Base-by-base conservation (phyloP, 306 rosid species). In the Malus sieversii region DNA sequence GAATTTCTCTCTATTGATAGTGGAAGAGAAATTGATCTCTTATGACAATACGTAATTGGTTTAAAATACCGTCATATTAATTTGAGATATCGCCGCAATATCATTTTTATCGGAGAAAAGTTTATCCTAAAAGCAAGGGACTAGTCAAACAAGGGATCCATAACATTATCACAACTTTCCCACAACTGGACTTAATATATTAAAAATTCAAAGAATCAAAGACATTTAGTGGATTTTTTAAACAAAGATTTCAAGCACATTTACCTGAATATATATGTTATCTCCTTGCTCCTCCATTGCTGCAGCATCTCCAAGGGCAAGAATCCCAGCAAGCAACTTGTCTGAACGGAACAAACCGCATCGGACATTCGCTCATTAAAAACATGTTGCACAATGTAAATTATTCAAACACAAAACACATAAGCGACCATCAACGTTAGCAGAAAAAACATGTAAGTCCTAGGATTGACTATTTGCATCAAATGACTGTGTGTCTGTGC, bases 271-370 rank as follows among this genome's bases (percentile, higher is more conserved):
- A 57, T 58, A 11, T 58, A 45, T 19, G 30, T 48, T 40, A 8
- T 33, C 42, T 16, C 68, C 38, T 61, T 16, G 46, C 27, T 63
- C 19, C 65, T 61, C 23, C 27, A 62, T 70, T 8, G 52, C 38
- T 20, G 73, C 59, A 72, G 74, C 82, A 58, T 72, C 74, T 77
- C 61, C 8, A 6, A 35, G 32, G 46, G 70, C 59, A 58, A 80
- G 77, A 66, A 68, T 65, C 79, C 66, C 13, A 61, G 25, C 42
- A 38, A 38, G 42, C 83, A 80, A 74, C n/a, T 74, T 48, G 79
- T 30, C 46, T 44, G 19, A 27, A 60, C 53, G 67, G 52, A 53
- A 61, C 25, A 25, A 58, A 33, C 59, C 64, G 59, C 71, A 25
- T 53, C 8, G 4, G 64, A 71, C 20, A 51, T 10, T 42, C 57